phyloP scores from a whole-genome alignment of 176 grass and related monocot species.

The Zoysia japonica region DNA sequence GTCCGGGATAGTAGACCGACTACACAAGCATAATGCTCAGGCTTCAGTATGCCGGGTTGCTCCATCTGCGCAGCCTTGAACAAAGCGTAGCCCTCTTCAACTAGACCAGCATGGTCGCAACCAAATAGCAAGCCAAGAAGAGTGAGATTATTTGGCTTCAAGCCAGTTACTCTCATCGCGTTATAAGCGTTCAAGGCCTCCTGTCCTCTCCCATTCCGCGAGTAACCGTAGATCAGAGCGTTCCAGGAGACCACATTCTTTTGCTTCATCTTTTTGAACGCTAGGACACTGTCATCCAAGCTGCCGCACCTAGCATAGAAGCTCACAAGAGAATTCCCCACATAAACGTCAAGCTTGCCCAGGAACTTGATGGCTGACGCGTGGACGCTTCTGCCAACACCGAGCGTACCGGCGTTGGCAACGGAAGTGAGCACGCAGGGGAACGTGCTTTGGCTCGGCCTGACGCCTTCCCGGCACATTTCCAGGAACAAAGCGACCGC shows the following conservation, averaged over 20 bases:
- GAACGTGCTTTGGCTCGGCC: slow-evolving; percentile 61
- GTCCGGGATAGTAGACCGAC: slow-evolving; percentile 73
- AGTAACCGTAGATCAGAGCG: slow-evolving; percentile 66
- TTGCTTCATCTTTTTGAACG: slow-evolving; percentile 44
- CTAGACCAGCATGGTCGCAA: slow-evolving; percentile 78
- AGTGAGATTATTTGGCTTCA: slow-evolving; percentile 54
- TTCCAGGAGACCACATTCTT: slow-evolving; percentile 84
- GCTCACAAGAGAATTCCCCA: slow-evolving; percentile 73
- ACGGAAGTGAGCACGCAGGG: slow-evolving; percentile 60
- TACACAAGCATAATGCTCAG: slow-evolving; percentile 80
- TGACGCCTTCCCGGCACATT: slow-evolving; percentile 66
- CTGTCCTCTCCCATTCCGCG: slow-evolving; percentile 60
- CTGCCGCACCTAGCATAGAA: slow-evolving; percentile 82
- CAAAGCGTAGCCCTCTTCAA: slow-evolving; percentile 61
- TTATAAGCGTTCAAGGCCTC: slow-evolving; percentile 66
- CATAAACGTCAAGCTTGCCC: slow-evolving; percentile 50
- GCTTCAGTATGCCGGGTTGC: slow-evolving; percentile 49
- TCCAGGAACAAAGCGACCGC: slow-evolving; percentile 53
- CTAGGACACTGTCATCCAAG: slow-evolving; percentile 71
- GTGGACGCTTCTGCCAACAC: slow-evolving; percentile 72
- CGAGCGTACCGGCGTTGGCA: slow-evolving; percentile 64
- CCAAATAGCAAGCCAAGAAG: slow-evolving; percentile 72
- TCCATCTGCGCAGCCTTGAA: slow-evolving; percentile 55
- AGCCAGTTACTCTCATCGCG: slow-evolving; percentile 51
- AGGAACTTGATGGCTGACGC: slow-evolving; percentile 75